Conservation (phyloP, 495 filamentous ascomycete genomes). For the Neurospora sp. region DNA sequence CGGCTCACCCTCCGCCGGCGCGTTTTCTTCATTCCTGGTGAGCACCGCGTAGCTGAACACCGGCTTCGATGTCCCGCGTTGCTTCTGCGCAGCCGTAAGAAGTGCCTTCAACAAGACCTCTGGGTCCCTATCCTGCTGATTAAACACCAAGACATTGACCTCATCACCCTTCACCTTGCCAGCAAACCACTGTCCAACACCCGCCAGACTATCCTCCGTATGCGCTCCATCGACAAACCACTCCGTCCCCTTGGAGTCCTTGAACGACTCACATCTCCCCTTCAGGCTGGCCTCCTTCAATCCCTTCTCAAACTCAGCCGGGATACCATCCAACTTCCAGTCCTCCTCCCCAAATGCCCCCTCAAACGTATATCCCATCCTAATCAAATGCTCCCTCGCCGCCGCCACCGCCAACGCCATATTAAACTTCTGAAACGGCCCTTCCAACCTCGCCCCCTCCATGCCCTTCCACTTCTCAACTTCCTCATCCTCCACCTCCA, state of each 20-base stretch:
- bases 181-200: slow-evolving; percentile 65
- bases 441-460: slow-evolving; percentile 20
- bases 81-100: slow-evolving; percentile 11
- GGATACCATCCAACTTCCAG: slow-evolving; percentile 11
- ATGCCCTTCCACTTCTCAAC: slow-evolving; percentile 30
- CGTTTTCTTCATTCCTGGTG: slow-evolving; percentile 30
- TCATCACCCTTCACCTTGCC: slow-evolving; percentile 21
- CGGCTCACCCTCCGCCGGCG: slow-evolving; percentile 5
- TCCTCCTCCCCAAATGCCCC: slow-evolving; percentile 9
- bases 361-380: slow-evolving; percentile 8
- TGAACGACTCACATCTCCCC: slow-evolving; percentile 65
- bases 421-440: slow-evolving; percentile 36
- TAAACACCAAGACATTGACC: slow-evolving; percentile 64
- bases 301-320: slow-evolving; percentile 51
- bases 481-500: slow-evolving; percentile 23
- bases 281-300: slow-evolving; percentile 54
- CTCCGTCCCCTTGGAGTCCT: slow-evolving; percentile 38
- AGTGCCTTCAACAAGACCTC: slow-evolving; percentile 46
- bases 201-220: slow-evolving; percentile 67
- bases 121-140: slow-evolving; percentile 80
- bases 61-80: not conserved
- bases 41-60: slow-evolving; percentile 30
- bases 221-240: slow-evolving; percentile 93
- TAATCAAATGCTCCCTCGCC: slow-evolving; percentile 26
- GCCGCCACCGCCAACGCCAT: slow-evolving; percentile 33